phyloP scores from a whole-genome alignment of 2,329 filamentous ascomycete genomes.

The Blastomyces parvus region DNA sequence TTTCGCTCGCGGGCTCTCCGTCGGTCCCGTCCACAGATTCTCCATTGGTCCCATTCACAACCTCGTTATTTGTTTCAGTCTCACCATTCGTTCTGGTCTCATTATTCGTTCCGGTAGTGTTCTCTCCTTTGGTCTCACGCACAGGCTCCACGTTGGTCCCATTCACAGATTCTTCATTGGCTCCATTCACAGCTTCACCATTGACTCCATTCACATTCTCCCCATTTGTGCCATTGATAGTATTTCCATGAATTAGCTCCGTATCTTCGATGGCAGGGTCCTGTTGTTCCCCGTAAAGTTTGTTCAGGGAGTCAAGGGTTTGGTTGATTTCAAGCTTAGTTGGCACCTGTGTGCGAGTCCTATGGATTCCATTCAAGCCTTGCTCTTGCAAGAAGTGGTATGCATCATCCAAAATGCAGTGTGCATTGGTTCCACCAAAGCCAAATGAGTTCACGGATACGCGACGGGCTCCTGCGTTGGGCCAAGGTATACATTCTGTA shows the following conservation, averaged over 20 bases:
- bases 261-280: background rate
- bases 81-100: background rate
- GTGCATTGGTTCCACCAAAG: conserved; percentile 24
- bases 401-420: conserved; percentile 20
- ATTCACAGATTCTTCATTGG: background rate
- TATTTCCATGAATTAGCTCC: background rate
- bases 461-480: conserved; percentile 17
- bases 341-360: conserved; percentile 7
- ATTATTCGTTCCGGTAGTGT: background rate
- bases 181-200: background rate
- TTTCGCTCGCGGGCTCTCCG: background rate
- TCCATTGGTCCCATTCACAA: background rate
- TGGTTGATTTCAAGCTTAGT: conserved; percentile 4
- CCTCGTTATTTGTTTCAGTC: background rate
- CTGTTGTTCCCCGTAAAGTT: background rate
- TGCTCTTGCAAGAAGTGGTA: conserved; percentile 8
- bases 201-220: background rate
- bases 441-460: conserved; percentile 29
- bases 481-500: conserved; percentile 20
- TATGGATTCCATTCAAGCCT: conserved; percentile 10
- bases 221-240: background rate
- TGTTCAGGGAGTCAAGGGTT: background rate
- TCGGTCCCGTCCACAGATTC: background rate
- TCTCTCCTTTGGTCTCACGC: background rate
- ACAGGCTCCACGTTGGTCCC: background rate